Conservation (phyloP, 768 basidiomycete species). For the Trametes coccinea region DNA sequence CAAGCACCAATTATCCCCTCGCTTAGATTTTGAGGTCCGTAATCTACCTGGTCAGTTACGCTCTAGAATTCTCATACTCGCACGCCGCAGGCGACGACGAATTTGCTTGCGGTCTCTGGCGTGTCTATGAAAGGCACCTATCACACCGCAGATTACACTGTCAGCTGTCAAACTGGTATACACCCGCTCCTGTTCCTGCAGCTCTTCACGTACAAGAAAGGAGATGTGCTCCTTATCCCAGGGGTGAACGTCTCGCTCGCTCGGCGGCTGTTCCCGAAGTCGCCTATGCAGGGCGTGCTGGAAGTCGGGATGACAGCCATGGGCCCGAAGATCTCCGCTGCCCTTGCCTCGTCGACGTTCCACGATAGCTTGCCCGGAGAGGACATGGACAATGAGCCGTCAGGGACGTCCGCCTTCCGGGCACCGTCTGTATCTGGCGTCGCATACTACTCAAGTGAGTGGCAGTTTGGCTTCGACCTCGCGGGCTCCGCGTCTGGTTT, state of each 20-base stretch:
- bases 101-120: conserved; percentile 21
- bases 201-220: conserved; percentile 14
- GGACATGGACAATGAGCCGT: conserved; percentile 2
- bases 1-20: conserved; percentile 75
- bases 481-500: conserved; percentile 49
- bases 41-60: background rate
- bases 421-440: conserved; percentile 54
- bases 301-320: conserved; percentile 38
- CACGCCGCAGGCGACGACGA: conserved; percentile 24
- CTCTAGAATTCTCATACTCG: conserved; percentile 1
- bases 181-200: conserved; percentile 13
- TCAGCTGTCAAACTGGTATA: conserved; percentile 33
- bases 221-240: conserved; percentile 27
- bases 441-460: conserved; percentile 45
- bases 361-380: conserved; percentile 9
- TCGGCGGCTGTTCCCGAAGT: conserved; percentile 53
- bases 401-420: conserved; percentile 4
- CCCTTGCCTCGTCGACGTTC: conserved; percentile 27
- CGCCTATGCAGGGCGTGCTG: conserved; percentile 48
- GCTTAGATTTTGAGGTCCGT: conserved; percentile 43
- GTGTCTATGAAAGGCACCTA: conserved; percentile 38
- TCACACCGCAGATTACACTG: conserved; percentile 46
- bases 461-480: conserved; percentile 51
- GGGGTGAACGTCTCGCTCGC: conserved; percentile 45
- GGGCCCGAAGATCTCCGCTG: conserved; percentile 46